Evolutionary conservation across 176 grass and related monocot species (phyloP), one percentile per base, ranked within the genome.

Genomic region (Cenchrus fungigraminus): DNA sequence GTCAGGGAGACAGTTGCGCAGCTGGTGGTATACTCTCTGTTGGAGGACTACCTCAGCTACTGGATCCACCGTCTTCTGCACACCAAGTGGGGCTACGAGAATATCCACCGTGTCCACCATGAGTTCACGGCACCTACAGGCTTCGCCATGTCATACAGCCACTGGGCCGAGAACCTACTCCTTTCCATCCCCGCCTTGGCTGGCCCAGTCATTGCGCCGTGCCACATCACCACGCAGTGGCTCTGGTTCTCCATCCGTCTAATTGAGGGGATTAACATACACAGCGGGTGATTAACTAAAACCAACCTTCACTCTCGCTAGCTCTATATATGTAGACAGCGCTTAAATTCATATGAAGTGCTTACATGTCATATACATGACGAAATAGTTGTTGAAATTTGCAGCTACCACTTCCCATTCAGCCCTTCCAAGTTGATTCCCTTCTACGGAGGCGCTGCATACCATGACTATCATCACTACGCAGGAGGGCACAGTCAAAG

Each of bases 31-130:
- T 97, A 97, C 79, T 86, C 93, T 86, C 80, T 97, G 51, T 77
- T 92, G 28, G 94, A 97, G 82, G 94, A 94, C 83, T 97, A 94
- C 52, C 79, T 80, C n/a, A 90, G 88, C 76, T 97, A 97, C 72
- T 97, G 94, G 94, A 68, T 91, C 53, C 94, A 97, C 31, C 82
- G 94, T n/a, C 81, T 94, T 73, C 77, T 97, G 45, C 94, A 97
- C 17, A 84, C 88, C 19, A 77, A 87, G 20, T 97, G 89, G 91
- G 89, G 82, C 29, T 97, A 94, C 29, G 82, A 90, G 19, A 91
- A 92, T 69, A 88, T 94, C 78, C 92, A 94, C 82, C 74, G 65
- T 25, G 80, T 97, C 17, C 94, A 97, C 79, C 94, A 94, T 51
- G 94, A 97, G 81, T 92, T 92, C 76, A 94, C 79, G 2, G 91